A percentile compares a stretch with the other conserved stretches of the same genome.
Conservation (phyloP, 208 protist genomes). For the Plasmodiophora brassicae region DNA sequence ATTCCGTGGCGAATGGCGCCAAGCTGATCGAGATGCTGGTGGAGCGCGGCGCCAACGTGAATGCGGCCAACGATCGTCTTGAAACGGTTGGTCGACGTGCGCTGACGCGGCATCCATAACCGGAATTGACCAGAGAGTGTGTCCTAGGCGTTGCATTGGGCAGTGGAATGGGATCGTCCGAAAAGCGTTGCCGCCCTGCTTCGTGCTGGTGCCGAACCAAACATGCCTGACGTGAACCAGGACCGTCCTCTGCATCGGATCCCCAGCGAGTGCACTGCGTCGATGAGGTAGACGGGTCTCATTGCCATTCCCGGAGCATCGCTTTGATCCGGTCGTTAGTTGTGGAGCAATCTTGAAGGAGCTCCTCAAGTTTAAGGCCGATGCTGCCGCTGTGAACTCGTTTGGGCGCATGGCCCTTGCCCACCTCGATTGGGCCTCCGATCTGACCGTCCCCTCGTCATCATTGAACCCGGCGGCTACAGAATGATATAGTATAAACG, state of each 20-base stretch:
- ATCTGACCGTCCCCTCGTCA: neutral
- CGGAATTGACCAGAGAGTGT: neutral
- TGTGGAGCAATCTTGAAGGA: neutral
- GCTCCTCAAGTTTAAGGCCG: neutral
- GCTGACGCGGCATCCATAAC: too few relatives aligned
- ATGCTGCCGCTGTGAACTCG: neutral
- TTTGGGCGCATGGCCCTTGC: neutral
- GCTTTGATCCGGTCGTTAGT: neutral
- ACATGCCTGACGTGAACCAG: neutral
- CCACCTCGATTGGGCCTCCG: neutral
- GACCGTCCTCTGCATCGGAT: constrained; percentile 3
- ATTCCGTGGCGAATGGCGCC: neutral
- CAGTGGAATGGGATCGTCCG: constrained; percentile 15
- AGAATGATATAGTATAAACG: too few relatives aligned
- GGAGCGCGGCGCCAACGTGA: neutral
- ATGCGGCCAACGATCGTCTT: neutral
- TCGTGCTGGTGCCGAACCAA: neutral
- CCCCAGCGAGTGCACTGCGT: neutral
- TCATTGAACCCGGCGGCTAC: too few relatives aligned
- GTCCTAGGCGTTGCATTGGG: neutral
- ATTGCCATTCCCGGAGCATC: neutral
- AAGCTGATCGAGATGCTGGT: neutral
- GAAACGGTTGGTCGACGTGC: neutral
- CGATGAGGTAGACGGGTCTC: neutral
- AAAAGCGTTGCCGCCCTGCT: neutral